Base-by-base conservation (phyloP, 768 basidiomycete genomes). In the Mycena vitilis region DNA sequence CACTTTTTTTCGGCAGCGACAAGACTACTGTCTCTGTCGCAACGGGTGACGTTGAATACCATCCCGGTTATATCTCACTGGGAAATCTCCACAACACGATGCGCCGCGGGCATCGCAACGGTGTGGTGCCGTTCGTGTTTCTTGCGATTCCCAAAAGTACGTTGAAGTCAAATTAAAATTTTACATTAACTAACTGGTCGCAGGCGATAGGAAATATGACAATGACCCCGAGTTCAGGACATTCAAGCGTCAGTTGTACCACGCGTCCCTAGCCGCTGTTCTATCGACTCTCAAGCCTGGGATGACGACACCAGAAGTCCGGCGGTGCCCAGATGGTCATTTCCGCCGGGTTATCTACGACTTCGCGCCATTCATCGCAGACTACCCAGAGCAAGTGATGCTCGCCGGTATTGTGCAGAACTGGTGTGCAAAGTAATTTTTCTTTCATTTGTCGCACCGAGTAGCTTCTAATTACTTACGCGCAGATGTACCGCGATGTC, bases 91-190 rank as follows among this genome's bases (percentile, higher is more conserved):
- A 63, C 15, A 76, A 76, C 62, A 60, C 47, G 8, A 65, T 72
- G 8, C 73, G 74, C 0, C 70, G 73, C 0, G 73, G 67, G 0
- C 79, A 80, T 64, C 51, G 74, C 7, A 73, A 77, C 44, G 68
- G 49, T 15, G 63, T 80, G 6, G 42, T 75, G 0, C 72, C 72
- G 0, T 47, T 79, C 4, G 76, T 62, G 9, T 79, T 80, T 45
- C 71, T 79, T 0, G 57, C 76, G 0, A 79, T 80, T n/a, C 78
- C 78, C 0, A 78, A 80, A 58, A 70, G 78, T 79, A 60, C 1
- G 68, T 69, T 37, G 6, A 20, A 48, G 8, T 22, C 20, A 48
- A 12, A 4, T 3, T 7, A n/a, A 48, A n/a, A 7, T 5, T 48
- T 48, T 22, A 16, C 18, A 20, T 48, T 48, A 11, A 48, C 47